A percentile compares a stretch with the other conserved stretches of the same genome.
These are phyloP conservation scores for Cyclanthera cordifolia DNA, from an alignment of 306 rosid species.

Conservation along the genomic window DNA sequence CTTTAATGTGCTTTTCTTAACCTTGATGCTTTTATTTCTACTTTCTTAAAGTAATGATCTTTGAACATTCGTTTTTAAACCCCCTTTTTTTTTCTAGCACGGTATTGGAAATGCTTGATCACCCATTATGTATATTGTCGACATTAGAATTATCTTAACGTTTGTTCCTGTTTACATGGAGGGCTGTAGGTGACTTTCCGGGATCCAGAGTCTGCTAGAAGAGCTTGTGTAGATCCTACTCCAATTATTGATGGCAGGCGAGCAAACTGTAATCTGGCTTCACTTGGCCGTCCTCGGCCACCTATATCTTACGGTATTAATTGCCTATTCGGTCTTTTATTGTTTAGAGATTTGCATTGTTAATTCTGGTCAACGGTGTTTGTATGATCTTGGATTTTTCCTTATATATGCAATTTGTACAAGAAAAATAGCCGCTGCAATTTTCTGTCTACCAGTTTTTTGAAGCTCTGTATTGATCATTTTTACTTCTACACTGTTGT, in stretches of 20 bases:
- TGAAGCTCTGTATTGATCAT: background rate
- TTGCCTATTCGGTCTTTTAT: background rate
- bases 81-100: background rate
- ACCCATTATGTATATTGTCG: background rate
- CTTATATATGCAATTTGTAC: background rate
- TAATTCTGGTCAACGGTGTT: background rate
- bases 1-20: constrained; percentile 3
- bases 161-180: constrained; percentile 59
- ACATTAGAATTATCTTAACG: constrained; percentile 48
- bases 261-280: constrained; percentile 90
- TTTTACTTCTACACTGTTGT: constrained; percentile 4
- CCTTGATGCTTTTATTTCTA: background rate
- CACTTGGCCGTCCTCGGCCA: constrained; percentile 75
- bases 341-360: background rate
- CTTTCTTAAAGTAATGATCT: constrained; percentile 1
- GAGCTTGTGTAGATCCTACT: constrained; percentile 84
- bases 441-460: background rate
- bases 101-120: background rate
- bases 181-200: constrained; percentile 96
- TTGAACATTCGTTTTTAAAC: background rate
- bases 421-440: too few species aligned
- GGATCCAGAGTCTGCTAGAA: constrained; percentile 85
- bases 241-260: constrained; percentile 90
- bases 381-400: background rate
- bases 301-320: constrained; percentile 50